Base-by-base conservation (phyloP, 2,329 filamentous ascomycete genomes). In the Neonectria magnoliae region DNA sequence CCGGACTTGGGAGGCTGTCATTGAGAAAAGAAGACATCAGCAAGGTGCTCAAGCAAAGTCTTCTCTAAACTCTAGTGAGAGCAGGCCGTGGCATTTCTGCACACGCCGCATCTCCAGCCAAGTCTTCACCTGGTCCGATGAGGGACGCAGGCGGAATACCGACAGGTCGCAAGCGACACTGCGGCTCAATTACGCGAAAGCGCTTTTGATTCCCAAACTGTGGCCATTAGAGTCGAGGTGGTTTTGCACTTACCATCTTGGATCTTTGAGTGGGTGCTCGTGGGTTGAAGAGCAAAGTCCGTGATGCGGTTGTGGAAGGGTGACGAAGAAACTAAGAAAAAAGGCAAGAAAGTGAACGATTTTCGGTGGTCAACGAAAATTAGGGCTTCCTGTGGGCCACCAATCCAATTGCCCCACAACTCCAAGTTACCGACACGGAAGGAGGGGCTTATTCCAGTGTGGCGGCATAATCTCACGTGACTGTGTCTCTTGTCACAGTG, bases 11-110 rank as follows among this genome's bases (percentile, higher is more conserved):
- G 93, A 92, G 96, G 93, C 96, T 98, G 88, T 98, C 94, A 98
- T 98, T 96, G 95, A 98, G 95, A 93, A 97, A 94, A 96, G 92
- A 97, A 93, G 91, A 93, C 86, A 93, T 97, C 92, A 98, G 94
- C 91, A 84, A 88, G 87, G 89, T 88, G 90, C 88, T 91, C 91
- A 87, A 87, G 90, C 89, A 84, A 84, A 85, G 87, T 92, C 91
- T 93, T 92, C 90, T 91, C 89, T 91, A 84, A 92, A 91, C 93
- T 97, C 93, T 97, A 97, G 85, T 91, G 93, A 96, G 91, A 87
- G 73, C 72, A 83, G 82, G 79, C 73, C 77, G 78, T 79, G 81
- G 81, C 86, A 85, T 88, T 84, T 84, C 84, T 84, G 84, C 85
- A 68, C 81, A 80, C 76, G 70, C 76, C 65, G 71, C 74, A 80